Conservation (phyloP, 2,329 filamentous ascomycete genomes). For the Immersiporthe knoxdaviesiana region DNA sequence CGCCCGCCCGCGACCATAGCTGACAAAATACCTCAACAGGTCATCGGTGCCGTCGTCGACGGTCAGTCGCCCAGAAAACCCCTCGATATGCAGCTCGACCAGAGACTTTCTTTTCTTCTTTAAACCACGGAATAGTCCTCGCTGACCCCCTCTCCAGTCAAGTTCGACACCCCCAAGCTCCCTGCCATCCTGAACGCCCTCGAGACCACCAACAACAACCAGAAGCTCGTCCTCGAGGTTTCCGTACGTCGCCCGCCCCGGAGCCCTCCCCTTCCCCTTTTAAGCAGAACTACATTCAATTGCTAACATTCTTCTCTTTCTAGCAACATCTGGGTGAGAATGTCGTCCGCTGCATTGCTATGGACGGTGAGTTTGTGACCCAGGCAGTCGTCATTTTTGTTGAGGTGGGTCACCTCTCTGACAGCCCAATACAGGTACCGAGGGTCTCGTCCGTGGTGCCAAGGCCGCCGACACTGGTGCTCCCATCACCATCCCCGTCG, state of each 20-base stretch:
- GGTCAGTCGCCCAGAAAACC: conserved; percentile 63
- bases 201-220: conserved; percentile 84
- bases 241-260: conserved; percentile 64
- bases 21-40: conserved; percentile 72
- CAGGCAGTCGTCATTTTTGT: conserved; percentile 14
- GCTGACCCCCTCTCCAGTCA: conserved; percentile 64
- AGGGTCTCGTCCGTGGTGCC: conserved; percentile 96
- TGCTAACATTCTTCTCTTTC: conserved; percentile 44
- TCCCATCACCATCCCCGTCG: conserved; percentile 96
- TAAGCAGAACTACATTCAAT: conserved; percentile 5
- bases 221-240: conserved; percentile 96
- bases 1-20: conserved; percentile 30
- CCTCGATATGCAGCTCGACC: conserved; percentile 16
- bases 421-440: conserved; percentile 71
- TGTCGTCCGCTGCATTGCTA: conserved; percentile 99
- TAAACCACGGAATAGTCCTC: not conserved
- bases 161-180: conserved; percentile 93
- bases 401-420: conserved; percentile 28
- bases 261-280: not conserved
- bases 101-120: conserved; percentile 13
- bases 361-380: conserved; percentile 83
- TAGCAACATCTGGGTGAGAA: conserved; percentile 99
- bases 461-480: conserved; percentile 85
- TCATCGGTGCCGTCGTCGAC: conserved; percentile 99
- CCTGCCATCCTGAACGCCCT: conserved; percentile 98